Percentiles rank a stretch among this genome's conserved stretches.
phyloP scores from a whole-genome alignment of 2,329 filamentous ascomycete genomes.

The Magnaporthiopsis poae region DNA sequence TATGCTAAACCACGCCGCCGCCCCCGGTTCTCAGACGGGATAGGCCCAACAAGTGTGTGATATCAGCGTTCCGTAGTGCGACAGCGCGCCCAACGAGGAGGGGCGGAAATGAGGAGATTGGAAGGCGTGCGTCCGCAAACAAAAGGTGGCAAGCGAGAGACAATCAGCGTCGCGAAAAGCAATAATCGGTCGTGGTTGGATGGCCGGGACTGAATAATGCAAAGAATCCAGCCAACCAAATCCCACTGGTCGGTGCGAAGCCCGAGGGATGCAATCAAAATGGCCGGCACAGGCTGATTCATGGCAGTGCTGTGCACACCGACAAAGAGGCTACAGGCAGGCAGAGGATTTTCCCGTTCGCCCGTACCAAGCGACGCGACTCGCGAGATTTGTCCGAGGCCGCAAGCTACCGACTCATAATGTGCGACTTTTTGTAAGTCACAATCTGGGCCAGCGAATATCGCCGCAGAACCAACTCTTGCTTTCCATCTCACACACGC shows the following conservation, averaged over 20 bases:
- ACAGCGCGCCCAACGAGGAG: not conserved
- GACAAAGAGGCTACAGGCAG: not conserved
- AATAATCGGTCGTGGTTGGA: not conserved
- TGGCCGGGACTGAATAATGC: conserved; percentile 1
- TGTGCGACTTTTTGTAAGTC: not conserved
- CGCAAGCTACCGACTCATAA: not conserved
- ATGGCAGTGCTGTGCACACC: not conserved
- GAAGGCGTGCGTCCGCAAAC: not conserved
- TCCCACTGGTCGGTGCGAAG: not conserved
- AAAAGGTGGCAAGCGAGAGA: not conserved
- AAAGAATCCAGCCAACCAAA: not conserved
- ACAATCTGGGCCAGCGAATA: not conserved
- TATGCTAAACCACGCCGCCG: not conserved
- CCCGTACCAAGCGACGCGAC: not conserved
- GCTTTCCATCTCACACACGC: not conserved
- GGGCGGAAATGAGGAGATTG: not conserved
- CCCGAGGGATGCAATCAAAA: not conserved
- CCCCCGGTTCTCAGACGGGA: not conserved
- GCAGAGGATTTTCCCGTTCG: not conserved
- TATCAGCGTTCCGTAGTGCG: not conserved
- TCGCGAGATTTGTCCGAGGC: not conserved
- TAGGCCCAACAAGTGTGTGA: not conserved
- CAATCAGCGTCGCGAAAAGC: not conserved
- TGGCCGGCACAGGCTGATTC: not conserved
- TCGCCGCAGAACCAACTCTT: too few species aligned